These are phyloP conservation scores for Neonectria punicea DNA, from an alignment of 2,329 filamentous ascomycete genomes.

Conservation along the genomic window DNA sequence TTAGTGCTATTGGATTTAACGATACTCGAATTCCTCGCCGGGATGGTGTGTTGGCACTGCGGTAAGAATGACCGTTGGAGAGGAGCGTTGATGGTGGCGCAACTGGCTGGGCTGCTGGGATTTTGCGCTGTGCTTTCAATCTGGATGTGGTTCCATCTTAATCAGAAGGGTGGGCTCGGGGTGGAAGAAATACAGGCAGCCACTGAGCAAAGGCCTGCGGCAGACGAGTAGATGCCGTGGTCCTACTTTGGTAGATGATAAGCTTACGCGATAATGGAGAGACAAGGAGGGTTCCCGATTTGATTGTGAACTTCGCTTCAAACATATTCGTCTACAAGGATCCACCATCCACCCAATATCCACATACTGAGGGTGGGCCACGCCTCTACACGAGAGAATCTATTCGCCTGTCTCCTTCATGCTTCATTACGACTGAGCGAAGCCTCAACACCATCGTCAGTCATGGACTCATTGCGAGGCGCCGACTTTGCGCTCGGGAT, in stretches of 20 bases:
- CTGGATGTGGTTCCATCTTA: not conserved
- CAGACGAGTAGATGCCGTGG: not conserved
- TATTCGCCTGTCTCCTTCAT: not conserved
- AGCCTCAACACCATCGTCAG: not conserved
- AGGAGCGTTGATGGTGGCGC: slow-evolving; percentile 3
- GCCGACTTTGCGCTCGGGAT: slow-evolving; percentile 45
- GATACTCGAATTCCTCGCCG: too few species aligned
- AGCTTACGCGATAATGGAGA: too few species aligned
- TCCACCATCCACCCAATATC: not conserved
- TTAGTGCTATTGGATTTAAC: too few species aligned
- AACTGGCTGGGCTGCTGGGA: not conserved
- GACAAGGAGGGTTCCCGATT: too few species aligned
- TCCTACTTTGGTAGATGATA: too few species aligned
- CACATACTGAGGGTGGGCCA: not conserved
- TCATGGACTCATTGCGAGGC: slow-evolving; percentile 2
- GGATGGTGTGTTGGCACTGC: too few species aligned
- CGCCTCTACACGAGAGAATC: not conserved
- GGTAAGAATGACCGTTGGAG: not conserved
- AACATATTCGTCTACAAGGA: not conserved
- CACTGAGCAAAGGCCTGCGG: not conserved
- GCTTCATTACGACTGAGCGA: not conserved
- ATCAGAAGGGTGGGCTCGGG: not conserved
- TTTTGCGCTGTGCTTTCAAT: not conserved
- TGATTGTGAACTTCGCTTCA: too few species aligned
- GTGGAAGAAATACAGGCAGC: not conserved